Percentiles rank a stretch among this genome's conserved stretches.
Conservation (phyloP, 441 rosid genomes). For the Pelargonium cotyledonis region DNA sequence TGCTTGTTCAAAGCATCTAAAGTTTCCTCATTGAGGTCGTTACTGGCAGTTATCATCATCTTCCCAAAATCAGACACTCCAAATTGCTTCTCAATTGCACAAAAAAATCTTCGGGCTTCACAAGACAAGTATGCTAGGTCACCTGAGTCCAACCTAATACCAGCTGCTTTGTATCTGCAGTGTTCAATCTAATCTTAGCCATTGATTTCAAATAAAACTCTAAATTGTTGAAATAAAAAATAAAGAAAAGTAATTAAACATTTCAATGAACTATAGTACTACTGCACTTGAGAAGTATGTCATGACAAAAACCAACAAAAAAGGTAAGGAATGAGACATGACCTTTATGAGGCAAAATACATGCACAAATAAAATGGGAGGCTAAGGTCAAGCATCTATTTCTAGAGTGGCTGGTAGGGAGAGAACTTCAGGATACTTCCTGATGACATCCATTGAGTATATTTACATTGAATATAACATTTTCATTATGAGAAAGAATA, state of each 20-base stretch:
- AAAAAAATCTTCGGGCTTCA: slow-evolving; percentile 64
- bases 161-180: slow-evolving; percentile 70
- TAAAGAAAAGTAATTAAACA: background rate
- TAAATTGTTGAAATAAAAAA: background rate
- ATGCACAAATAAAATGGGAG: background rate
- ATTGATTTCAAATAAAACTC: background rate
- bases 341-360: background rate
- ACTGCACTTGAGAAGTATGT: background rate
- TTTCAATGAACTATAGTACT: background rate
- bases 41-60: slow-evolving; percentile 73
- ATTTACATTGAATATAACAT: background rate
- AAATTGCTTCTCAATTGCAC: slow-evolving; percentile 57
- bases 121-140: slow-evolving; percentile 80
- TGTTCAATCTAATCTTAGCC: slow-evolving; percentile 23
- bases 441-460: background rate
- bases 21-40: slow-evolving; percentile 95
- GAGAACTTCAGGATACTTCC: background rate
- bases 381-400: background rate
- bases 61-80: slow-evolving; percentile 60
- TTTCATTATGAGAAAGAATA: background rate
- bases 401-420: background rate
- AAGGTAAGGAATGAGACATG: background rate
- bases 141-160: slow-evolving; percentile 91
- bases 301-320: background rate
- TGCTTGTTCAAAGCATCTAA: slow-evolving; percentile 91